Evolutionary conservation across 805 yeast genomes (phyloP), one percentile per base, ranked within the genome.

Genomic region (Maudiozyma serrabonitensis): DNA sequence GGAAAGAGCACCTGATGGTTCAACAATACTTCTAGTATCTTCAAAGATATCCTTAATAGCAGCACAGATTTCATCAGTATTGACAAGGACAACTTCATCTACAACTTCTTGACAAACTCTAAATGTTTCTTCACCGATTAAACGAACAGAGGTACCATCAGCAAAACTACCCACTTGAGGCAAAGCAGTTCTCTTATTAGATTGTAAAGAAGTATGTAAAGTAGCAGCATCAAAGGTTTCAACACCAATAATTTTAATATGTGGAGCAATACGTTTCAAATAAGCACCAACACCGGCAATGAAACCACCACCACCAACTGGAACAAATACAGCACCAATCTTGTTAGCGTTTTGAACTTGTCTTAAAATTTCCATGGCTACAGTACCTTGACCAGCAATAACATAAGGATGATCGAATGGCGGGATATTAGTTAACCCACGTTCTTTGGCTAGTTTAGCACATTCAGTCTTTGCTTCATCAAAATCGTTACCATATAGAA

Each of bases 371-470:
- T 93, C 99, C 79, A 90, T 78, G 3, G 95, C 99, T 54, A 91
- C 83, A 25, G 99, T 93, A 52, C 98, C 99, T 69, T 93, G 99
- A 23, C 99, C 99, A 8, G 99, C 99, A 69, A 93, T 88, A 55
- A 93, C 96, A 58, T 83, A 87, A 1, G 99, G 99, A 62, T 93
- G 97, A 63, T 93, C 95, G 64, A 93, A 93, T 0, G 99, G 99
- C n/a, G 99, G 99, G 43, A 93, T 86, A 59, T 88, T 84, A 6
- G 93, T 85, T 59, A 87, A 73, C 13, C 87, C 89, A 51, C 87
- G 77, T 60, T 82, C 80, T 31, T 70, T 69, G 26, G 84, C 70
- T 48, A 93, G 70, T 50, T 95, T 72, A 1, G 75, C 74, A 69
- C 99, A 93, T 67, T 93, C 98, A 13, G 75, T 79, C 66, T 93